phyloP scores from a whole-genome alignment of 345 rosid genomes.

The Populus deltoides region DNA sequence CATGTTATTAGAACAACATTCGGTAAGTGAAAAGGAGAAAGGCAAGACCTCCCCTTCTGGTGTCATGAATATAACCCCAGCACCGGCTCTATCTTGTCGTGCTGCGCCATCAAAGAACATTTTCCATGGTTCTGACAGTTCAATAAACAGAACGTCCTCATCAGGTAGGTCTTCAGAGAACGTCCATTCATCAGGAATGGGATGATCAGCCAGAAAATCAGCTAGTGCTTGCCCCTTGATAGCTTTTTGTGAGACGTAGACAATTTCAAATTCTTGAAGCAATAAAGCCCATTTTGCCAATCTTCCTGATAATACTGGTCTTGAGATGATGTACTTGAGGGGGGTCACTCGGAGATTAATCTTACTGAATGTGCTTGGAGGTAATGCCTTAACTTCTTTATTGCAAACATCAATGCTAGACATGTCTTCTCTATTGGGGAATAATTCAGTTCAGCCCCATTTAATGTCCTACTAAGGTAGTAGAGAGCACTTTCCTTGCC shows the following conservation, averaged over 20 bases:
- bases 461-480: not conserved
- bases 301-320: no score
- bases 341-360: not conserved
- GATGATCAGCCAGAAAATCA: not conserved
- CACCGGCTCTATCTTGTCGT: not conserved
- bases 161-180: not conserved
- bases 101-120: not conserved
- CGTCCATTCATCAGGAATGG: not conserved
- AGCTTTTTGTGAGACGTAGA: no score
- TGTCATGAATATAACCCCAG: not conserved
- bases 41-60: not conserved
- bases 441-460: not conserved
- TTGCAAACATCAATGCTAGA: not conserved
- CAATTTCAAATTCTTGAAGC: no score
- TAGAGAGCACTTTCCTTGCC: not conserved
- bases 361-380: not conserved
- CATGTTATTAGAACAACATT: no score
- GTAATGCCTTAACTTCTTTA: not conserved
- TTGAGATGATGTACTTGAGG: no score
- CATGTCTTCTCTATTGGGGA: no score
- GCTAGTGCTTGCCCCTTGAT: no score
- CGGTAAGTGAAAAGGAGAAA: no score
- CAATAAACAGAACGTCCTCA: not conserved
- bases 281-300: no score
- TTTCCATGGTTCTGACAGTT: no score